Base-by-base conservation (phyloP, 163 green algal species). In the Scenedesmus sp. region DNA sequence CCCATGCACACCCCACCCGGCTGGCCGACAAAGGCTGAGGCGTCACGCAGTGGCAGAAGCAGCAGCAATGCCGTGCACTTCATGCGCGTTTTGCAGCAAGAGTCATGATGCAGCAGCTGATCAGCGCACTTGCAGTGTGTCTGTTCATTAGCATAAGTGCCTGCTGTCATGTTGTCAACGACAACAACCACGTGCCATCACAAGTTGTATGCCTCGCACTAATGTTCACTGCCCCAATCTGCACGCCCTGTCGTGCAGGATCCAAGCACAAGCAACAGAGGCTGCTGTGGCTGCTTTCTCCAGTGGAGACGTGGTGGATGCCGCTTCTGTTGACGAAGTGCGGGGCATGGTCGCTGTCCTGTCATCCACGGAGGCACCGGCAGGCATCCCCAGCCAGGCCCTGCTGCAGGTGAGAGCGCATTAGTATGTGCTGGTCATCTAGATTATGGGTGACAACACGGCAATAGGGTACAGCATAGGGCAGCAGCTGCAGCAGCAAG, bases 311-410 rank as follows among this genome's bases (percentile, higher is more conserved):
- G 40, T 76, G 65, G 65, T 76, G 13, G 26, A 16, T n/a, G 12
- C 26, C 20, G 83, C 40, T 33, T 33, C 26, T 79, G 65, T 22
- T 35, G 59, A 81, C 7, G 83, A 51, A 15, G 44, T 43, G 30
- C 30, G 46, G 26, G 37, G 35, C 22, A n/a, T 73, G 65, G 65
- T 76, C 7, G n/a, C n/a, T 16, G 81, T 86, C 46, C 81, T 86
- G 81, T 68, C 44, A 20, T 33, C 81, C 26, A 68, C 46, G 3
- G 26, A 30, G 15, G 85, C 85, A 20, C 85, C 85, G 24, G 68
- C 24, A n/a, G 85, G 85, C 51, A 49, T 89, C 22, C 85, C 85
- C 13, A 89, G 85, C 68, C 65, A 76, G 7, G 65, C 65, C 0
- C 65, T 76, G 30, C 65, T 76, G 65, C 65, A 76, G 65, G 65